Percentiles rank a stretch among this genome's conserved stretches.
Evolutionary conservation across 163 green algal species (phyloP).

Genomic region (Chloroidium sp.): DNA sequence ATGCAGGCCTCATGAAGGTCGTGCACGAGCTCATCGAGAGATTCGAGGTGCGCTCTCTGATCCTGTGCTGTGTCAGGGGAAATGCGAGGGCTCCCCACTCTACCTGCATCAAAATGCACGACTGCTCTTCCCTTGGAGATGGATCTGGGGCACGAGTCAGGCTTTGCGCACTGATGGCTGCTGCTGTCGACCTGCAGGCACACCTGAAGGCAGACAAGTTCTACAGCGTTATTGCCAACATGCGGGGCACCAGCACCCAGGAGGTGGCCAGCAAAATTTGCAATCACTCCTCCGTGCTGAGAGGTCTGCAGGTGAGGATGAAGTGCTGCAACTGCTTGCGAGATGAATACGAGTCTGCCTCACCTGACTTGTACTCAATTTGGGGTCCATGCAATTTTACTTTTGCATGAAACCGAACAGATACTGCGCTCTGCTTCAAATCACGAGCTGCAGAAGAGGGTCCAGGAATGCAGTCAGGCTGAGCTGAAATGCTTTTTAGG

Average conservation of each 20-base stretch:
- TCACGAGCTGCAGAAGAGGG: too few species aligned
- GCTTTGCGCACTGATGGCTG: too few species aligned
- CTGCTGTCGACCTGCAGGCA: constrained; percentile 27
- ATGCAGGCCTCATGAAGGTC: constrained; percentile 64
- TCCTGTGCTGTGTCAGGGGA: too few species aligned
- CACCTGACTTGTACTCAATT: too few species aligned
- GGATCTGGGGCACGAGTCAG: not conserved
- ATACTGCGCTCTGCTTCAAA: too few species aligned
- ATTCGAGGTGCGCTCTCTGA: constrained; percentile 52
- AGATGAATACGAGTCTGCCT: not conserved
- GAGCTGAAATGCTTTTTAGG: too few species aligned
- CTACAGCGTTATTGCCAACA: constrained; percentile 81
- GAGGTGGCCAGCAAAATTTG: constrained; percentile 45
- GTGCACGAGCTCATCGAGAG: constrained; percentile 94
- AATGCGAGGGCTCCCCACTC: too few species aligned
- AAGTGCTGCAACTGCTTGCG: not conserved
- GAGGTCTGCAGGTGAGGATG: not conserved
- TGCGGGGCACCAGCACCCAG: constrained; percentile 57
- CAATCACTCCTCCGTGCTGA: not conserved
- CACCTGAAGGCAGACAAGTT: constrained; percentile 80
- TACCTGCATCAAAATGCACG: too few species aligned
- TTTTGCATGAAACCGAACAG: too few species aligned
- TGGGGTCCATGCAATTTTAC: too few species aligned
- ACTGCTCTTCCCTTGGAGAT: not conserved
- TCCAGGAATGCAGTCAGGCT: too few species aligned